Base-by-base conservation (phyloP, 1,284 basidiomycete genomes). In the Agaricales sp. region DNA sequence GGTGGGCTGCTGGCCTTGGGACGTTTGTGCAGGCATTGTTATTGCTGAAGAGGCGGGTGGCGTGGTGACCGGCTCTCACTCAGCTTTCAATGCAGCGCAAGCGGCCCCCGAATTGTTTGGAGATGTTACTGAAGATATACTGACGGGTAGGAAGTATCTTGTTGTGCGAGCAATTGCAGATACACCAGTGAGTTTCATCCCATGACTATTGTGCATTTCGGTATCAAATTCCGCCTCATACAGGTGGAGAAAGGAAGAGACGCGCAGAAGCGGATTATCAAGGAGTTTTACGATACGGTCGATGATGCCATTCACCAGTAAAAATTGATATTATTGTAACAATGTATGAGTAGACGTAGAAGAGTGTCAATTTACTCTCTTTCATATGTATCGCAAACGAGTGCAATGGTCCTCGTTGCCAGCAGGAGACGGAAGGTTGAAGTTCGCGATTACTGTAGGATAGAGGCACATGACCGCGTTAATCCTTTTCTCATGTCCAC, bases 1-100 rank as follows among this genome's bases (percentile, higher is more conserved):
- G 67, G 88, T 93, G 51, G 92, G 92, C 6, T 91, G 87, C 62
- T 91, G 86, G 83, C 81, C 90, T n/a, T 93, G 90, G 90, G 91
- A 93, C 61, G 84, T 92, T 46, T 90, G 85, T 57, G 90, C 95
- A 1, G 94, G 93, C 0, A 81, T 91, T n/a, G 83, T 94, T 53
- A 94, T 99, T 55, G 88, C 90, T 0, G 76, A 89, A 54, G 95
- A 97, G 64, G 90, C 94, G 0, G 92, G 92, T 3, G 80, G 87
- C 20, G 69, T 83, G 19, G 78, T 87, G 24, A 84, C 82, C 21
- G 90, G 89, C 37, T 78, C 79, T 24, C 80, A 82, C 50, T 64
- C 64, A 1, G 67, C 69, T 55, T 75, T 65, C 63, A 74, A 63
- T 51, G 71, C 60, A 4, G 63, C 68, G 2, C 58, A 57, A 2